Base-by-base conservation (phyloP, 768 basidiomycete genomes). In the Amanita phalloides region DNA sequence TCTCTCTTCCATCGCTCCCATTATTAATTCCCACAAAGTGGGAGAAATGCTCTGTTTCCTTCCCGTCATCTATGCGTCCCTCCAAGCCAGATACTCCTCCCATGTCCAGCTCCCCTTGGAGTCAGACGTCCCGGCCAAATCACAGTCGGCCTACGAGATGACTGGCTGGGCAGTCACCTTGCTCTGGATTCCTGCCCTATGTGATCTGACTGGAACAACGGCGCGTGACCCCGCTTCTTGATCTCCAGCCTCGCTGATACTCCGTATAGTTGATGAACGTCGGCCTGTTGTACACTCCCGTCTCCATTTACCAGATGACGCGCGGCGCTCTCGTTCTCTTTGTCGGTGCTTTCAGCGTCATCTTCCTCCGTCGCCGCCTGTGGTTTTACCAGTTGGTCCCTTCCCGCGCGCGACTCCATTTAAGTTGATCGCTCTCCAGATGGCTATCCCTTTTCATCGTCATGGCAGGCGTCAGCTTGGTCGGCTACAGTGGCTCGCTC, bases 261-360 rank as follows among this genome's bases (percentile, higher is more conserved):
- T 53, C 55, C 52, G 35, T 44, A 39, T 53, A 79, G 77, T 62
- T 96, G 57, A 97, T 98, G 96, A 96, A 96, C 63, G 75, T 95
- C 57, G 96, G 96, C 50, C 77, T 99, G 44, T 77, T 99, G 35
- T 91, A 94, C 66, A 94, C 93, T 1, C 95, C 95, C 26, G 96
- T 99, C 50, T 93, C 90, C 39, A 91, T 97, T 59, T 98, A 90
- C 72, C 95, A 96, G 67, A 95, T 96, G 93, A 90, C 84, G 55
- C 82, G 87, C 53, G 93, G 94, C 47, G 86, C 91, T 39, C 81
- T 96, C 53, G 91, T 96, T 45, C 77, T 95, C 49, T 98, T 93
- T 68, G 95, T 98, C 54, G 95, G 92, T 43, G 62, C 89, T 51
- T 79, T 98, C 58, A 89, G 86, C 47, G 93, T 98, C 61, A 64